Conservation (phyloP, 83 land plant genomes). For the Thuja plicata region DNA sequence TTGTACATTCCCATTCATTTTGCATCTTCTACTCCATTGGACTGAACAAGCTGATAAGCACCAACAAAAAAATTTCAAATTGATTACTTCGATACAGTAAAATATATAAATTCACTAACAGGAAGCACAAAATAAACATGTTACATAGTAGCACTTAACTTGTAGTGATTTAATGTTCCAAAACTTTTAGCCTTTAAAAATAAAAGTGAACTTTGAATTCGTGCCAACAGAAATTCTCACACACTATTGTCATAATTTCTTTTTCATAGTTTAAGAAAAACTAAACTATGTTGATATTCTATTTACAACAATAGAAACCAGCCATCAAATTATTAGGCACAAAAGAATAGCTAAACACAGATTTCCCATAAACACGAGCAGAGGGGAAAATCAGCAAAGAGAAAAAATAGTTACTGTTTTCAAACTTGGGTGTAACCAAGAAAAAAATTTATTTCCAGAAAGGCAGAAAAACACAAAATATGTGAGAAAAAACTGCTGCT, state of each 20-base stretch:
- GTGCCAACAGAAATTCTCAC: not conserved
- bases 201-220: not conserved
- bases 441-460: no score
- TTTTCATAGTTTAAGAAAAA: not conserved
- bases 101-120: not conserved
- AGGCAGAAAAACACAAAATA: no score
- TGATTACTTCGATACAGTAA: not conserved
- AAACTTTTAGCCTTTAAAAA: not conserved
- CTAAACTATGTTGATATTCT: not conserved
- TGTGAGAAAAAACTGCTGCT: no score
- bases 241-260: not conserved
- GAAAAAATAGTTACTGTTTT: no score
- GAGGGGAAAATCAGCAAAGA: no score
- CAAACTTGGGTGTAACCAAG: no score
- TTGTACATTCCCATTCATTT: not conserved
- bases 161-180: not conserved
- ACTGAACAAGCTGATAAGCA: not conserved
- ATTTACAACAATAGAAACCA: not conserved
- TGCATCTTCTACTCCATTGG: not conserved
- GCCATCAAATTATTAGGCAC: not conserved
- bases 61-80: not conserved
- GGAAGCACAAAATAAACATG: not conserved
- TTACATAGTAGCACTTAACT: not conserved
- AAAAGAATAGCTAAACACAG: not conserved
- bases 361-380: not conserved